These are phyloP conservation scores for Cordyceps militaris DNA, from an alignment of 2,329 filamentous ascomycete species.

Conservation along the genomic window DNA sequence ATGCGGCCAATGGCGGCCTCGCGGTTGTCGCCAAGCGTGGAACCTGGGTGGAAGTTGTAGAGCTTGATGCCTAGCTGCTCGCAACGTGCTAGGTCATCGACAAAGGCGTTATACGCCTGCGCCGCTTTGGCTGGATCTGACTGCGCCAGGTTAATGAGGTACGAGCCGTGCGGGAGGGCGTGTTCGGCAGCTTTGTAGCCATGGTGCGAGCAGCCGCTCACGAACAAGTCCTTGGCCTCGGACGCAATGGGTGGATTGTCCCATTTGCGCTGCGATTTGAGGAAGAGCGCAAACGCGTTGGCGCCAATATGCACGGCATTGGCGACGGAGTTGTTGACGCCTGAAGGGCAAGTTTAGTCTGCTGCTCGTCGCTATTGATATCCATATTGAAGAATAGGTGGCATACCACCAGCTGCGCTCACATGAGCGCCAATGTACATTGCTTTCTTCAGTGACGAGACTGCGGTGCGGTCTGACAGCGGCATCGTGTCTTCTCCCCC, in stretches of 20 bases:
- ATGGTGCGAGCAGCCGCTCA: constrained; percentile 58
- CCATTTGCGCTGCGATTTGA: constrained; percentile 97
- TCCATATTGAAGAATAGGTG: neutral
- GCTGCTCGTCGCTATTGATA: constrained; percentile 12
- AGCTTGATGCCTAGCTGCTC: constrained; percentile 77
- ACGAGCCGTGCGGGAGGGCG: constrained; percentile 87
- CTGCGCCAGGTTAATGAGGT: constrained; percentile 92
- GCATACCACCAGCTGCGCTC: constrained; percentile 73
- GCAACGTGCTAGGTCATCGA: constrained; percentile 83
- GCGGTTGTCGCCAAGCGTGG: constrained; percentile 60
- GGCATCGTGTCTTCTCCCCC: constrained; percentile 46
- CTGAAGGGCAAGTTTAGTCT: constrained; percentile 33
- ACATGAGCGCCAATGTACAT: constrained; percentile 93
- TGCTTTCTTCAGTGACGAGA: constrained; percentile 53
- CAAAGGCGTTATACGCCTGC: constrained; percentile 78
- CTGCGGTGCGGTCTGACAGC: constrained; percentile 59
- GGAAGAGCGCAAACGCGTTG: constrained; percentile 89
- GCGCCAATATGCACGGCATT: constrained; percentile 78
- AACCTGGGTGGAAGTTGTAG: constrained; percentile 98
- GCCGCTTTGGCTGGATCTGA: constrained; percentile 69
- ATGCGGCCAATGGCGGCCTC: constrained; percentile 69
- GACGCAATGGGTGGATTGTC: constrained; percentile 67
- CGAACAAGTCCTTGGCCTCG: constrained; percentile 63
- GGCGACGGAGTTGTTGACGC: constrained; percentile 78
- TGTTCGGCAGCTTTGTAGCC: constrained; percentile 64